Base-by-base conservation (phyloP, 345 rosid species). In the Eucalyptus dawsonii region DNA sequence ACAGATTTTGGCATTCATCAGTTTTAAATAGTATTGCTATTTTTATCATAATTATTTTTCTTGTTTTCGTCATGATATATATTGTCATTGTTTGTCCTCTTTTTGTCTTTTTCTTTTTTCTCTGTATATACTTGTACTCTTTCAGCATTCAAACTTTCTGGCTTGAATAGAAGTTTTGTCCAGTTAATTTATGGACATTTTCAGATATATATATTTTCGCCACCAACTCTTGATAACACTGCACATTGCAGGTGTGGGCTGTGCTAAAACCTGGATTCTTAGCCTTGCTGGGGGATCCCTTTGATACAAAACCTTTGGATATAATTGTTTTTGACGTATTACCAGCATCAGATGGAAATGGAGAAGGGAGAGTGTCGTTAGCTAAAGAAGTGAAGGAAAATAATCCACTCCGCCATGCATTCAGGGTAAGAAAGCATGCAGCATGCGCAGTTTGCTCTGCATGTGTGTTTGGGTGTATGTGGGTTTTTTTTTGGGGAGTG, bases 201-300 rank as follows among this genome's bases (percentile, higher is more conserved):
- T 21, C 47, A 21, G 29, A 40, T 40, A 40, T 34, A n/a, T n/a
- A 34, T 76, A 40, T 21, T 42, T 22, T 76, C 1, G 16, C 14
- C 9, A 11, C 85, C 14, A 76, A 76, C 47, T 76, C 15, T 76
- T 40, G 45, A 76, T 16, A 42, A 76, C 62, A 31, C 65, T 86
- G 29, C 11, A 76, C 47, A 21, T 72, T 86, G 56, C 93, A 98
- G 99, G 99, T 97, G 90, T 98, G 99, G 99, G 99, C 98, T 88
- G 98, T 98, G 56, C 90, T 98, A 90, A 98, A 98, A 94, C 99
- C 98, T 81, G 98, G 99, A 92, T 98, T 98, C 93, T 93, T 98
- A 92, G 99, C 99, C 89, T 93, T 97, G 62, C 91, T 98, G 93
- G 97, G 92, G 80, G 99, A 98, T 91, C 98, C 99, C 49, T 92